Conservation (phyloP, 208 protist genomes). For the Trypanosoma conorhini region DNA sequence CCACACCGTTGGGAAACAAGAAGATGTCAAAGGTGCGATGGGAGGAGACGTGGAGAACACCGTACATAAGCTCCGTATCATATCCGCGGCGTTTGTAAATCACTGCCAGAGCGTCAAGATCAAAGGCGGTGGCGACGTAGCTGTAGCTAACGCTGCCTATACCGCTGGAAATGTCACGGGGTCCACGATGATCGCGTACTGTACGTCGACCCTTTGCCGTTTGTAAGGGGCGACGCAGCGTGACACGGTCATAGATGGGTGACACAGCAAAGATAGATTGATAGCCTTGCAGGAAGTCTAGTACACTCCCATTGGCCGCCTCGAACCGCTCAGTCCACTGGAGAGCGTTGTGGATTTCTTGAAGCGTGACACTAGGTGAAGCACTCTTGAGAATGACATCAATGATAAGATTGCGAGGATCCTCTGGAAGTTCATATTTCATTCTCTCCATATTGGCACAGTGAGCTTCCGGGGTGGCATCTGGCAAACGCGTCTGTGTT, state of each 20-base stretch:
- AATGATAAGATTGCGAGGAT: slow-evolving; percentile 58
- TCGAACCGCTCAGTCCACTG: slow-evolving; percentile 49
- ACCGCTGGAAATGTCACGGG: slow-evolving; percentile 40
- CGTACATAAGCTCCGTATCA: slow-evolving; percentile 39
- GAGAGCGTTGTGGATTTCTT: slow-evolving; percentile 43
- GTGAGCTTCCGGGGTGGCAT: background rate
- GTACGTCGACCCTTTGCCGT: slow-evolving; percentile 8
- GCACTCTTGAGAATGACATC: slow-evolving; percentile 58
- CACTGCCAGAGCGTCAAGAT: slow-evolving; percentile 40
- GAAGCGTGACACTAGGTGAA: slow-evolving; percentile 42
- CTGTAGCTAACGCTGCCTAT: slow-evolving; percentile 71
- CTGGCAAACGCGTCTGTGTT: background rate
- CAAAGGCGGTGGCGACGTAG: slow-evolving; percentile 46
- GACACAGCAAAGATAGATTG: slow-evolving; percentile 81
- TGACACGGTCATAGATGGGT: slow-evolving; percentile 63
- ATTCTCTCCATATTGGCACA: slow-evolving; percentile 19
- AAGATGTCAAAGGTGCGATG: slow-evolving; percentile 60
- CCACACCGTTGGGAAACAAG: slow-evolving; percentile 55
- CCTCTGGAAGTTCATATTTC: slow-evolving; percentile 36
- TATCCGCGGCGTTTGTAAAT: slow-evolving; percentile 69
- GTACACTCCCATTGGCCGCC: slow-evolving; percentile 46
- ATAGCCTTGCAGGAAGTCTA: slow-evolving; percentile 72
- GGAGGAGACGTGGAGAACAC: slow-evolving; percentile 57
- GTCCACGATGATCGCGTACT: slow-evolving; percentile 18
- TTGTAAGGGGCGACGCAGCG: slow-evolving; percentile 40